Percentiles rank a stretch among this genome's conserved stretches.
Evolutionary conservation across 306 rosid genomes (phyloP).

Genomic region (Echinosophora koreensis): DNA sequence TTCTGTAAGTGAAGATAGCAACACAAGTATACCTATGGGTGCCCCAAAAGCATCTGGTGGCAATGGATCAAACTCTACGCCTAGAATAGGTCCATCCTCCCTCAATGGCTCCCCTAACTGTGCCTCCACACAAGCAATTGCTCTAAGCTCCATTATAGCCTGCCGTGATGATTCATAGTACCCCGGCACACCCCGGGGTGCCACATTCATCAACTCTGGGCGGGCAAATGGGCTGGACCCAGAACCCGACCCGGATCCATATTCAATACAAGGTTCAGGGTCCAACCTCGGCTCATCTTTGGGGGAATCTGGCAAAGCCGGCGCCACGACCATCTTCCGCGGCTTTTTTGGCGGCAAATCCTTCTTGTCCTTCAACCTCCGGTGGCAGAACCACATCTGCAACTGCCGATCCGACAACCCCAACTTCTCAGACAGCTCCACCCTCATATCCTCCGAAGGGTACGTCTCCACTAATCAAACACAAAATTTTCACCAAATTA

Average conservation of each 20-base stretch:
- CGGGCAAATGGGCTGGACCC: constrained; percentile 84
- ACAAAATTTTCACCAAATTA: constrained; percentile 32
- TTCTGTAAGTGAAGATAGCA: constrained; percentile 16
- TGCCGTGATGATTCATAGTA: constrained; percentile 76
- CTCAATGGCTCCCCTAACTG: constrained; percentile 93
- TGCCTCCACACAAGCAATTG: constrained; percentile 93
- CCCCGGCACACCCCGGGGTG: constrained; percentile 60
- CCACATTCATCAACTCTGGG: constrained; percentile 65
- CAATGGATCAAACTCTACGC: constrained; percentile 89
- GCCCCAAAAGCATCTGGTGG: constrained; percentile 99
- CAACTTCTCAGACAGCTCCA: constrained; percentile 81
- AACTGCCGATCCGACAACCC: constrained; percentile 97
- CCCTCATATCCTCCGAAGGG: constrained; percentile 84
- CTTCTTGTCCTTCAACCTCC: constrained; percentile 96
- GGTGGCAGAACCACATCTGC: constrained; percentile 99
- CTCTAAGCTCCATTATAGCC: constrained; percentile 78
- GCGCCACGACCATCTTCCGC: constrained; percentile 46
- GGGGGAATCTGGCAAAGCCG: constrained; percentile 69
- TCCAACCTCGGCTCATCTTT: constrained; percentile 64
- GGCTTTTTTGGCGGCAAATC: constrained; percentile 67
- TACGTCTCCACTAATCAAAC: constrained; percentile 84
- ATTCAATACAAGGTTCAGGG: constrained; percentile 73
- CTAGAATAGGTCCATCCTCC: constrained; percentile 92
- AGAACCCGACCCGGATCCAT: constrained; percentile 94
- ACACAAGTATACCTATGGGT: constrained; percentile 70